Evolutionary conservation across 148 eudicot species (phyloP), one percentile per base, ranked within the genome.

Genomic region (Mesembryanthemum crystallinum): DNA sequence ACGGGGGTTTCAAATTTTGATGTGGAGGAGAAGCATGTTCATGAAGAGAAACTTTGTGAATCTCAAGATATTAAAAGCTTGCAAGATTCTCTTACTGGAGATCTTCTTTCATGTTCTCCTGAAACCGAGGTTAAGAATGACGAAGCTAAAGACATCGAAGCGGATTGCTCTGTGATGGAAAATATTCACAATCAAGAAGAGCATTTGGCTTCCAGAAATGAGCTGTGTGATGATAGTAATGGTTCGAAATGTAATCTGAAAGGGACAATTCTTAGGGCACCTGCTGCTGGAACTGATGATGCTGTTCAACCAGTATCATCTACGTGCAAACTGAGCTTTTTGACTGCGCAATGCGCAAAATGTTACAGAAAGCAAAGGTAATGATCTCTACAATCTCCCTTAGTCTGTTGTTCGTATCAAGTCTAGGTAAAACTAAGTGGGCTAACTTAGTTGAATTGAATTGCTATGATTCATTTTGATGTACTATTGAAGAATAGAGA

Each of bases 291-390:
- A 64, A 73, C 52, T 42, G 67, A 75, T 43, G 67, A 23, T 66
- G 20, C 15, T 75, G 42, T 62, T 70, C 20, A 24, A 25, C 63
- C 79, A 15, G 71, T 65, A 39, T n/a, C 75, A 52, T 72, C 79
- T 64, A 5, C 35, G 13, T 51, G 65, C 52, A 64, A 47, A 58
- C 15, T 35, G 76, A 58, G 61, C 7, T 71, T 43, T 59, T 76
- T 59, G 63, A 59, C 28, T 3, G 77, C 32, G 71, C 73, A 65
- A 43, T 75, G 76, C 45, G 66, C 37, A 60, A 75, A 75, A 32
- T 80, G 83, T 30, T 57, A 45, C 17, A 64, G 70, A 72, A 71
- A 64, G 33, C 70, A 17, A 64, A 76, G 83, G 83, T 80, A 80
- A 42, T 23, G n/a, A 42, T 75, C 74, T 74, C 32, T 29, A 28